Percentiles rank a stretch among this genome's conserved stretches.
Evolutionary conservation across 306 rosid species (phyloP).

Genomic region (Lathyrus oleraceus): DNA sequence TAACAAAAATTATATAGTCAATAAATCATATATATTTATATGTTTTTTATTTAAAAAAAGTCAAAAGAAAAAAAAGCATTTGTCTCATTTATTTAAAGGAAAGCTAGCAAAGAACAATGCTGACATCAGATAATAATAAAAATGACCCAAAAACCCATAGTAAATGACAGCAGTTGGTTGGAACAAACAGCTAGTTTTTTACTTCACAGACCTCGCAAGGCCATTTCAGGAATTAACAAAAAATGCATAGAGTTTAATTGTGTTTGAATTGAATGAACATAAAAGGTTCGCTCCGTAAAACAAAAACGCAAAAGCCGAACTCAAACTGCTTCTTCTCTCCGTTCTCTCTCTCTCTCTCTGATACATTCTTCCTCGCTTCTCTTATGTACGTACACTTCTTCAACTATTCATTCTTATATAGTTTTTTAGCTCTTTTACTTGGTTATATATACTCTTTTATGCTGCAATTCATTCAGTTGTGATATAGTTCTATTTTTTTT

Average conservation of each 20-base stretch:
- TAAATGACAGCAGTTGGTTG: neutral
- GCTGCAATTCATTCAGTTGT: conserved; percentile 26
- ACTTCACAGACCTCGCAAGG: neutral
- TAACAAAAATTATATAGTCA: too few relatives aligned
- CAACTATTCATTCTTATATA: neutral
- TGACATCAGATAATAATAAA: neutral
- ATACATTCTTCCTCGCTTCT: conserved; percentile 35
- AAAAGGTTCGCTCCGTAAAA: neutral
- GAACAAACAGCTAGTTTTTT: too few relatives aligned
- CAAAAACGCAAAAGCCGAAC: conserved; percentile 1
- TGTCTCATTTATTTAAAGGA: too few relatives aligned
- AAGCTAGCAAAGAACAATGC: too few relatives aligned
- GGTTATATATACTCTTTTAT: neutral
- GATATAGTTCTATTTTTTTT: neutral
- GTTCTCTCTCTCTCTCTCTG: neutral
- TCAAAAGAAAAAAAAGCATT: too few relatives aligned
- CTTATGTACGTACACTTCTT: conserved; percentile 19
- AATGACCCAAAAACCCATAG: neutral
- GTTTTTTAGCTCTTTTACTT: too few relatives aligned
- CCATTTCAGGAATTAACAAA: neutral
- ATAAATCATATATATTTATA: too few relatives aligned
- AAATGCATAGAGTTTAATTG: neutral
- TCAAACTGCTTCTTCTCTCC: neutral
- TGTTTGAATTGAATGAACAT: neutral
- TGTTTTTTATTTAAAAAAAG: too few relatives aligned